Conservation (phyloP, 2,329 filamentous ascomycete genomes). For the Penicillium freii region DNA sequence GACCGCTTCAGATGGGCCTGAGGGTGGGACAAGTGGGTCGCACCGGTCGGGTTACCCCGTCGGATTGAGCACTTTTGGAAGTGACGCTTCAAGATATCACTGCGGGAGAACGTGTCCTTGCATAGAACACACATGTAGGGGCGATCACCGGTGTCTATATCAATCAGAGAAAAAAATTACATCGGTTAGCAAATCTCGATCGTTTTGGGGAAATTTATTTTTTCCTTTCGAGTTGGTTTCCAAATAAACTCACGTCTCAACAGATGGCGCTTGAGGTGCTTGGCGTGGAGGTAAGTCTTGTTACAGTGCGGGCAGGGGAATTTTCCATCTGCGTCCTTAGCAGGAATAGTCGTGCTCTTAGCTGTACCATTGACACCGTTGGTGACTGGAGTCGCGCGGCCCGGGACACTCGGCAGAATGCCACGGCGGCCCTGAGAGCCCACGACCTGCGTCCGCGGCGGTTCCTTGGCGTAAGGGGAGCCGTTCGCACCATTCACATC, state of each 20-base stretch:
- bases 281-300: slow-evolving; percentile 95
- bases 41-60: slow-evolving; percentile 90
- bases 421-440: slow-evolving; percentile 90
- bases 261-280: slow-evolving; percentile 95
- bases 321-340: slow-evolving; percentile 96
- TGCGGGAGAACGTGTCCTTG: slow-evolving; percentile 95
- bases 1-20: slow-evolving; percentile 82
- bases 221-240: neutral
- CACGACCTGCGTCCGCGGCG: slow-evolving; percentile 73
- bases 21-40: slow-evolving; percentile 89
- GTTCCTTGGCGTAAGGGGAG: slow-evolving; percentile 43
- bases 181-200: slow-evolving; percentile 12
- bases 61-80: slow-evolving; percentile 99
- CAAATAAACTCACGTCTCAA: slow-evolving; percentile 77
- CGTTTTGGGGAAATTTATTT: neutral
- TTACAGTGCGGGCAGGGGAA: slow-evolving; percentile 98
- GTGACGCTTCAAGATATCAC: slow-evolving; percentile 97
- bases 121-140: slow-evolving; percentile 98
- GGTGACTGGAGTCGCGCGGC: slow-evolving; percentile 73
- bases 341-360: slow-evolving; percentile 81
- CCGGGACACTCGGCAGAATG: slow-evolving; percentile 86
- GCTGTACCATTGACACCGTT: slow-evolving; percentile 59
- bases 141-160: slow-evolving; percentile 86
- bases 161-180: slow-evolving; percentile 14
- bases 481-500: slow-evolving; percentile 43